Evolutionary conservation across 1,284 basidiomycete genomes (phyloP).

Genomic region (Ganoderma sp.): DNA sequence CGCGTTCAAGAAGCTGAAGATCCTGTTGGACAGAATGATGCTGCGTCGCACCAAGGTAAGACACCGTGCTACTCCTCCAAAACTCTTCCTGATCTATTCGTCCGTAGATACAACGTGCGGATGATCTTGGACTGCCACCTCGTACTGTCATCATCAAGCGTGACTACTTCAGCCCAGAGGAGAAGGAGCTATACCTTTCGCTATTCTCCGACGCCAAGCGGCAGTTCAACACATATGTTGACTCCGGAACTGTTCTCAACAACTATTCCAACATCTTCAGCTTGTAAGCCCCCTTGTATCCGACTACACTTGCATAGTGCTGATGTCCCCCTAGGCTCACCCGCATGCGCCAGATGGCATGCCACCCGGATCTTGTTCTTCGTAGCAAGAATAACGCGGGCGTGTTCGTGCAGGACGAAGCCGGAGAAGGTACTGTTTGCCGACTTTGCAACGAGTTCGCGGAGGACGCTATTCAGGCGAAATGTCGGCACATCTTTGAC

Average conservation of each 20-base stretch:
- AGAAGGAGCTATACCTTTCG: slow-evolving; percentile 94
- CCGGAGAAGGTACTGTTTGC: slow-evolving; percentile 81
- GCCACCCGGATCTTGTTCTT: slow-evolving; percentile 94
- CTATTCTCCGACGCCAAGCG: slow-evolving; percentile 94
- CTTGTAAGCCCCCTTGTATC: slow-evolving; percentile 53
- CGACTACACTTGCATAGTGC: neutral
- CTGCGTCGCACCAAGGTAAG: slow-evolving; percentile 81
- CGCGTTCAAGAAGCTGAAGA: slow-evolving; percentile 91
- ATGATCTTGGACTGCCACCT: slow-evolving; percentile 97
- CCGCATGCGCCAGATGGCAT: slow-evolving; percentile 95
- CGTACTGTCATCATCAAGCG: slow-evolving; percentile 88
- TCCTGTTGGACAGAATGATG: slow-evolving; percentile 96
- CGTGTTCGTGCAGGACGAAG: slow-evolving; percentile 63
- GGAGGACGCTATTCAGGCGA: slow-evolving; percentile 95
- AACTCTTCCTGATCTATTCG: slow-evolving; percentile 9
- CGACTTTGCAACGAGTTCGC: slow-evolving; percentile 97
- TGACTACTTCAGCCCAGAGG: slow-evolving; percentile 96
- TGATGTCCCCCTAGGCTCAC: slow-evolving; percentile 60
- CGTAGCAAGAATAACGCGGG: slow-evolving; percentile 82
- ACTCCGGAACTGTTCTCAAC: slow-evolving; percentile 90
- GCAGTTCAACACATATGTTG: slow-evolving; percentile 90
- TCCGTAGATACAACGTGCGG: slow-evolving; percentile 86
- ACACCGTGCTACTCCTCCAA: neutral
- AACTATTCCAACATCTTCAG: slow-evolving; percentile 97
- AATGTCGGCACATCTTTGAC: slow-evolving; percentile 91